A percentile compares a stretch with the other conserved stretches of the same genome.
These are phyloP conservation scores for Boletus barrowsii DNA, from an alignment of 768 basidiomycete species.

Conservation along the genomic window DNA sequence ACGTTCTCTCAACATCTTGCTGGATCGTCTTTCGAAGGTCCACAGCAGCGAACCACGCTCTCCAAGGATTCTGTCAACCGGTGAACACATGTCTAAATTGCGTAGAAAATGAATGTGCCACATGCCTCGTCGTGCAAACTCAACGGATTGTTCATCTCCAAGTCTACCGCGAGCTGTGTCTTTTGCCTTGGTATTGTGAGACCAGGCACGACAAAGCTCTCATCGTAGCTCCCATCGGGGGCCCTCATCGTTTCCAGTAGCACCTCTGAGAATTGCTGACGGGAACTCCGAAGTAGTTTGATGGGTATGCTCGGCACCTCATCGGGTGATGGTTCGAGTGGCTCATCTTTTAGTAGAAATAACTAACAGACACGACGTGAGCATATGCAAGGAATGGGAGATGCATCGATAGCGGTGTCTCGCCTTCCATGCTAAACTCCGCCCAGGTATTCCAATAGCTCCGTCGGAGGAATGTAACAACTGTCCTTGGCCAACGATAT, in stretches of 20 bases:
- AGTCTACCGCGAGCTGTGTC: slow-evolving; percentile 36
- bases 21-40: slow-evolving; percentile 87
- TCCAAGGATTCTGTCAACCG: slow-evolving; percentile 82
- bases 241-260: slow-evolving; percentile 72
- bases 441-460: slow-evolving; percentile 55
- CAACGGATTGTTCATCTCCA: slow-evolving; percentile 77
- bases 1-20: slow-evolving; percentile 97
- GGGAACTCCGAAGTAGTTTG: slow-evolving; percentile 44
- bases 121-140: slow-evolving; percentile 73
- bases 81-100: not conserved
- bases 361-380: slow-evolving; percentile 43
- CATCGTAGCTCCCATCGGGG: slow-evolving; percentile 83
- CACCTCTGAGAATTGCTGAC: slow-evolving; percentile 55
- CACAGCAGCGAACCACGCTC: slow-evolving; percentile 84
- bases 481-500: slow-evolving; percentile 60
- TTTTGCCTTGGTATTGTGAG: slow-evolving; percentile 35
- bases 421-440: slow-evolving; percentile 85
- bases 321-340: slow-evolving; percentile 51
- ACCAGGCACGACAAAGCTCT: slow-evolving; percentile 59
- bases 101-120: not conserved
- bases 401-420: slow-evolving; percentile 15
- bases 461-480: slow-evolving; percentile 45
- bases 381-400: slow-evolving; percentile 12
- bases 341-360: slow-evolving; percentile 66
- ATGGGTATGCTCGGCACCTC: slow-evolving; percentile 35